A percentile compares a stretch with the other conserved stretches of the same genome.
These are phyloP conservation scores for Pseudomassariella vexata DNA, from an alignment of 2,329 filamentous ascomycete genomes.

Conservation along the genomic window DNA sequence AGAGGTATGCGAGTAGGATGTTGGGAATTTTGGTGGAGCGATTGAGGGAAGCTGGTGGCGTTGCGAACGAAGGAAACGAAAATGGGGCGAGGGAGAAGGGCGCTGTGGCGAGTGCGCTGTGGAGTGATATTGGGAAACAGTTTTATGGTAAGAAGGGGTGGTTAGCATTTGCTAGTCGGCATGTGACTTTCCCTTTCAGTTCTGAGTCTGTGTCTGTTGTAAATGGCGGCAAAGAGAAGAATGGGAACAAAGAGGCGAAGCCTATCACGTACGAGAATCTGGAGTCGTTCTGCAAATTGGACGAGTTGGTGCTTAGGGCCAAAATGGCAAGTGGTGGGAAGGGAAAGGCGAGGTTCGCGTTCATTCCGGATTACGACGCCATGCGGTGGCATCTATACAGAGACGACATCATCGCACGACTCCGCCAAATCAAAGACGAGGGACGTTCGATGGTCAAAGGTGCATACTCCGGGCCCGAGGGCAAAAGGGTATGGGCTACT, in stretches of 20 bases:
- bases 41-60: too few species aligned
- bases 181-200: conserved; percentile 65
- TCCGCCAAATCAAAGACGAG: conserved; percentile 44
- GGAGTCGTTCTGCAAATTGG: conserved; percentile 52
- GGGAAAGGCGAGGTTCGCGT: conserved; percentile 52
- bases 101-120: conserved; percentile 68
- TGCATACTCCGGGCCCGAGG: conserved; percentile 52
- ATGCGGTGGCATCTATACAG: conserved; percentile 75
- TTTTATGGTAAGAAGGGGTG: conserved; percentile 79
- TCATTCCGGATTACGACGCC: conserved; percentile 62
- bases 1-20: conserved; percentile 75
- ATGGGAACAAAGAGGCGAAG: conserved; percentile 22
- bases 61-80: too few species aligned
- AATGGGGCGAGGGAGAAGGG: conserved; percentile 8
- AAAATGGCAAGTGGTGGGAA: conserved; percentile 35
- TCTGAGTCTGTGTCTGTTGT: too few species aligned
- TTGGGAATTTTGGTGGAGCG: conserved; percentile 54
- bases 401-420: conserved; percentile 69
- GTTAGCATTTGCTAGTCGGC: conserved; percentile 66
- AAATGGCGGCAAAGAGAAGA: too few species aligned
- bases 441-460: conserved; percentile 51
- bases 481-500: conserved; percentile 63
- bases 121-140: conserved; percentile 77
- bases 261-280: conserved; percentile 57
- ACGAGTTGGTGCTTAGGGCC: conserved; percentile 56